Base-by-base conservation (phyloP, 1,139 yeast species). In the Yamadazyma mexicana region DNA sequence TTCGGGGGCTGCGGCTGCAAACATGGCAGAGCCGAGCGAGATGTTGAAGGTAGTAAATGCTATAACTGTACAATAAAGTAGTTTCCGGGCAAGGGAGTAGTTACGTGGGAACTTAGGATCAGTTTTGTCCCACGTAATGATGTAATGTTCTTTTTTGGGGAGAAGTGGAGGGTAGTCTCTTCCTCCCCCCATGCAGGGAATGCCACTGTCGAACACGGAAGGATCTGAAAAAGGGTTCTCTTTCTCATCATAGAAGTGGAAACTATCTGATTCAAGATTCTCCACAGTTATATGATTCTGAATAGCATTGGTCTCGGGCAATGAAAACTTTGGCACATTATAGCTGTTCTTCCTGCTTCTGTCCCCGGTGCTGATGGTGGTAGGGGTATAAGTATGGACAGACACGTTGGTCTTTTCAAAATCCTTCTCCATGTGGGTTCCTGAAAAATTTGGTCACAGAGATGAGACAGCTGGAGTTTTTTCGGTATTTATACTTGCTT, bases 81-180 rank as follows among this genome's bases (percentile, higher is more conserved):
- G n/a, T 46, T 72, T 72, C 20, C 51, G 55, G 27, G 35, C 29
- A 20, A 59, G 26, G 1, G 73, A 48, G 71, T 73, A 75, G 50
- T 76, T 77, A 40, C 61, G 62, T 0, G 83, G 81, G 45, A 62
- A 68, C 1, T 42, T 35, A 1, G 78, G 77, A 49, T 77, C 83
- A 6, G 22, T 5, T 1, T 79, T 78, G 44, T 69, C 75, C 49
- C 61, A 77, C 16, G 55, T 51, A 11, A 67, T 70, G 2, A 55
- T 53, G 44, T 64, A 67, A 2, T 62, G 59, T 4, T 55, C 57
- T 38, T 65, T 55, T 24, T 59, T 59, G 1, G 65, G 67, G 18
- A 64, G 52, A 9, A 55, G 42, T 4, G 67, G 65, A 0, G 73
- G 73, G 39, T 56, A 63, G 2, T 55, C 58, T 30, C 63, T 51